These are phyloP conservation scores for Hansfordia pulvinata DNA, from an alignment of 2,329 filamentous ascomycete species.

Conservation along the genomic window DNA sequence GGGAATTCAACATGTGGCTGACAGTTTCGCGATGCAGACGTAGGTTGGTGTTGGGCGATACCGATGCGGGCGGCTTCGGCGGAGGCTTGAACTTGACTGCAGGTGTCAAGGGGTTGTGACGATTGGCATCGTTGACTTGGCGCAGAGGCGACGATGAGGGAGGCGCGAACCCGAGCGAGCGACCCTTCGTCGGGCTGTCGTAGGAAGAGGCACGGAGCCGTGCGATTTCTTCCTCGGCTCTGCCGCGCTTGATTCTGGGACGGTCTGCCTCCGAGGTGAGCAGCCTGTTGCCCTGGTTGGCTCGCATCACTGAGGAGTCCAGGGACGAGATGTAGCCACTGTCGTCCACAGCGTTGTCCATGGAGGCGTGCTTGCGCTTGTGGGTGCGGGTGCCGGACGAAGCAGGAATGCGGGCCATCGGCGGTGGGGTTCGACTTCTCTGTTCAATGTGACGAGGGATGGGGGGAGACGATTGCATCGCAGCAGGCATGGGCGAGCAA, in stretches of 20 bases:
- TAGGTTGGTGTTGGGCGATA: slow-evolving; percentile 87
- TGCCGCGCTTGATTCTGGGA: slow-evolving; percentile 72
- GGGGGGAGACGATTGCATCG: slow-evolving; percentile 86
- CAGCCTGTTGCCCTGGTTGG: slow-evolving; percentile 47
- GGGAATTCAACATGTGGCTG: slow-evolving; percentile 58
- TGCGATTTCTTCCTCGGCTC: slow-evolving; percentile 91
- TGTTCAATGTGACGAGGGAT: slow-evolving; percentile 45
- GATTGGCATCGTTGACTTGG: slow-evolving; percentile 28
- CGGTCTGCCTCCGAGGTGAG: slow-evolving; percentile 69
- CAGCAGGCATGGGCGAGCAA: slow-evolving; percentile 56
- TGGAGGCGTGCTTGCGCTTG: slow-evolving; percentile 64
- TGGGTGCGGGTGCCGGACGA: slow-evolving; percentile 55
- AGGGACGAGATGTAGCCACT: slow-evolving; percentile 96
- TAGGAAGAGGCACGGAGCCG: slow-evolving; percentile 85
- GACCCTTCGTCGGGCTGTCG: slow-evolving; percentile 71
- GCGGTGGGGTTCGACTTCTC: slow-evolving; percentile 65
- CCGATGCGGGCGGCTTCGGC: slow-evolving; percentile 50
- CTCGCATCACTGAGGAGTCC: slow-evolving; percentile 76
- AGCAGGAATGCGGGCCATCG: slow-evolving; percentile 42
- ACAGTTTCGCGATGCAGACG: slow-evolving; percentile 79
- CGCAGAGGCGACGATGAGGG: slow-evolving; percentile 58
- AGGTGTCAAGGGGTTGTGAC: slow-evolving; percentile 68
- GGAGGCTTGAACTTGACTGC: slow-evolving; percentile 65
- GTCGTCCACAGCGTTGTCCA: slow-evolving; percentile 50
- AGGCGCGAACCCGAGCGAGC: slow-evolving; percentile 37